Evolutionary conservation across 108 stramenopile species (phyloP), one percentile per base, ranked within the genome.

Genomic region (Nitzschia palea): DNA sequence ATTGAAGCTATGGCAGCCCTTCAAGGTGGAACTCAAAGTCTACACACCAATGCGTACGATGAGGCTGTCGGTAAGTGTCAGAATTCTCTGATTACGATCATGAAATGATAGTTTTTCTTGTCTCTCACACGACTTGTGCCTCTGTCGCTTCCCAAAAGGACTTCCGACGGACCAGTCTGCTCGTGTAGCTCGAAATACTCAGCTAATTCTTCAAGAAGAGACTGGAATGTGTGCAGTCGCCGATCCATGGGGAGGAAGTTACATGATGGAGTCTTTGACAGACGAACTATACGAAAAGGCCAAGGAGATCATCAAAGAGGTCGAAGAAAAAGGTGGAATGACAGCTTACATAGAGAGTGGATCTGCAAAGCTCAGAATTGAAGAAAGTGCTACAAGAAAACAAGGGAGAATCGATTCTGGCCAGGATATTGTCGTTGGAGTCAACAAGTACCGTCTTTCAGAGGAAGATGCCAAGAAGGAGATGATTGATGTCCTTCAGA

Each of bases 21-120:
- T 4, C 88, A 91, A 68, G 98, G 98, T 37, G 98, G 98, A 17
- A 98, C 98, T 3, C 98, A 99, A 80, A 91, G 89, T 56, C 86
- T 99, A 35, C 98, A 99, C 80, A 99, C 98, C n/a, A 98, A 99
- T 67, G 83, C 92, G 5, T 97, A 95, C 74, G 98, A 99, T 72
- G 98, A 99, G 81, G 98, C 98, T 32, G 87, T 97, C 27, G 97
- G 95, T 73, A 58, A 55, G 71, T 57, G 26, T 15, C 27, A 55
- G 4, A 32, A 42, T 42, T 8, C 40, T 42, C 14, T 14, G 40
- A 42, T 12, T 14, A 8, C 8, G 8, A 12, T 42, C 40, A 12
- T 12, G 8, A 42, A 42, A 12, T 42, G 40, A 12, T 42, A 14
- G n/a, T n/a, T n/a, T n/a, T n/a, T n/a, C n/a, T n/a, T n/a, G n/a